Conservation (phyloP, 208 protist species). For the Leishmania martiniquensis region DNA sequence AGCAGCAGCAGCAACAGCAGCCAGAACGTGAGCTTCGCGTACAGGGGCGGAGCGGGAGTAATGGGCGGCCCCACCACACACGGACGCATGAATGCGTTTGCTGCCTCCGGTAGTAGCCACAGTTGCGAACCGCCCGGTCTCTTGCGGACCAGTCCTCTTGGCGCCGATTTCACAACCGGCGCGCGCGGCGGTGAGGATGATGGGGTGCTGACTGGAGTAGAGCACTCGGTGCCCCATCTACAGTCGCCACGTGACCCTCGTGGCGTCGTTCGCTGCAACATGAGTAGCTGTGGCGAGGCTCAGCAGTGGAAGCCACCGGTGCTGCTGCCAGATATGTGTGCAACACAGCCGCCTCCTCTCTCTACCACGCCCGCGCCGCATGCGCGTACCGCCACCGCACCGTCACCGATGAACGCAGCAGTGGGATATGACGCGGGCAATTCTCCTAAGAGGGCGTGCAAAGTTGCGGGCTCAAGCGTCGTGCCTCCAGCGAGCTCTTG, state of each 20-base stretch:
- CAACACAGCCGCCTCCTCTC: background rate
- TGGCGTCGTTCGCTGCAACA: background rate
- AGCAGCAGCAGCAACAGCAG: constrained; percentile 11
- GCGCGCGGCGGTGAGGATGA: background rate
- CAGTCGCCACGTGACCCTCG: background rate
- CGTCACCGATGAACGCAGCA: background rate
- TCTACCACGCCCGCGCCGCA: background rate
- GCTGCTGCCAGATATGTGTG: constrained; percentile 31
- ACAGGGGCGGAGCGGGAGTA: background rate
- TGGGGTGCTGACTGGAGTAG: background rate
- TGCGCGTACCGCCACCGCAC: background rate
- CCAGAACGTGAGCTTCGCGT: constrained; percentile 23
- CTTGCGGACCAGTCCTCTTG: background rate
- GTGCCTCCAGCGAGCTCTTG: background rate
- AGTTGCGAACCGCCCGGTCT: background rate
- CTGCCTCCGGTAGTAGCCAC: background rate
- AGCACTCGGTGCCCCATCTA: background rate
- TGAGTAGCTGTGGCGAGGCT: background rate
- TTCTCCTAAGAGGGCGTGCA: background rate
- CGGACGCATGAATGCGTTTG: background rate
- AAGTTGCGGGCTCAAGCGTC: background rate
- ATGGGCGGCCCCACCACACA: background rate
- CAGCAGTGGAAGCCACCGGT: constrained; percentile 34
- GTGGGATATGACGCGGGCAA: too few relatives aligned
- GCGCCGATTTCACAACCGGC: background rate